Conservation (phyloP, 805 yeast genomes). For the Kodamaea sagamina region DNA sequence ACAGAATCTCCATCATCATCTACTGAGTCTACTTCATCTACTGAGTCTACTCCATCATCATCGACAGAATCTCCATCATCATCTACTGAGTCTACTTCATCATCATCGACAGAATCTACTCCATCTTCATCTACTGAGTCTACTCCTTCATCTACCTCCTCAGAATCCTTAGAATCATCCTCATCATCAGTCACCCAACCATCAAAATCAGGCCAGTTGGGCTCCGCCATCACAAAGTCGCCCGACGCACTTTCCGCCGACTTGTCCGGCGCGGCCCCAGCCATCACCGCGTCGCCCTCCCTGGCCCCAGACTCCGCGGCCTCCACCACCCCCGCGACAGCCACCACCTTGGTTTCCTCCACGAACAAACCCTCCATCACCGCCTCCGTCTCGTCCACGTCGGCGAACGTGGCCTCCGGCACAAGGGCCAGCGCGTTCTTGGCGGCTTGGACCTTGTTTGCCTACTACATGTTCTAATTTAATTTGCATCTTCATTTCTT, state of each 20-base stretch:
- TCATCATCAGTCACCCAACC: background rate
- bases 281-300: background rate
- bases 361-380: background rate
- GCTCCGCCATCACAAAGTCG: no score
- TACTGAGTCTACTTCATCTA: constrained; percentile 19
- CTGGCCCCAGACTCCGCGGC: background rate
- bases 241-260: constrained; percentile 1
- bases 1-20: constrained; percentile 24
- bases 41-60: constrained; percentile 14
- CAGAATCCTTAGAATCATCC: no score
- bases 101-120: background rate
- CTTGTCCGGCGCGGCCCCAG: background rate
- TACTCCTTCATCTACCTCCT: background rate
- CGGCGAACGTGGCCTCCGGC: constrained; percentile 2
- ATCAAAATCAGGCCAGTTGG: background rate
- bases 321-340: constrained; percentile 3
- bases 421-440: constrained; percentile 10
- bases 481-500: constrained; percentile 7
- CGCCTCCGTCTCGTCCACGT: background rate
- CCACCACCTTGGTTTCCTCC: constrained; percentile 6
- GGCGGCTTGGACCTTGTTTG: constrained; percentile 14
- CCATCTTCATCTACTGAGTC: constrained; percentile 9
- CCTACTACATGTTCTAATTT: constrained; percentile 6
- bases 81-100: constrained; percentile 23
- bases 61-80: constrained; percentile 13